Conservation (phyloP, 768 basidiomycete genomes). For the Dendrothele bispora region DNA sequence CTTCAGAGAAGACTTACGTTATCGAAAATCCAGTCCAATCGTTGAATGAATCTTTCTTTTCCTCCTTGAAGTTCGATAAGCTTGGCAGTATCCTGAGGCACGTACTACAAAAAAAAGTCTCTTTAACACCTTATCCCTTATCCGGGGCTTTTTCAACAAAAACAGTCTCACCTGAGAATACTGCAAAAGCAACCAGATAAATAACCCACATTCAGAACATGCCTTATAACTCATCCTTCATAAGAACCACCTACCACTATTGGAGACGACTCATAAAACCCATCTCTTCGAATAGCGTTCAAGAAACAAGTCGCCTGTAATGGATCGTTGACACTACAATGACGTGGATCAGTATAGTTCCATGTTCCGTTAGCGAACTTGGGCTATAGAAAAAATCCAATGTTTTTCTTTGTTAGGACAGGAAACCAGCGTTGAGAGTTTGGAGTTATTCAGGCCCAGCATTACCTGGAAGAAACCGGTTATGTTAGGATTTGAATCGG, state of each 20-base stretch:
- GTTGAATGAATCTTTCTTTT: slow-evolving; percentile 46
- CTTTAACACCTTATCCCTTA: not conserved
- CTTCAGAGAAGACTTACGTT: slow-evolving; percentile 34
- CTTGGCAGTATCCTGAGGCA: slow-evolving; percentile 64
- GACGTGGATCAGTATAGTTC: slow-evolving; percentile 65
- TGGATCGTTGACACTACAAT: slow-evolving; percentile 66
- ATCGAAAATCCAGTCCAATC: slow-evolving; percentile 59
- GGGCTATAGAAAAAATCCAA: slow-evolving; percentile 43
- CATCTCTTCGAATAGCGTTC: not conserved
- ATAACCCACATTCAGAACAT: not conserved
- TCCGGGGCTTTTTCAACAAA: not conserved
- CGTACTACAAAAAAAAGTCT: slow-evolving; percentile 39
- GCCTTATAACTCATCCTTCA: not conserved
- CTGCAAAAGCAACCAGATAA: slow-evolving; percentile 24
- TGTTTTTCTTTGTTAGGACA: too few species aligned
- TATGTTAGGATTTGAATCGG: slow-evolving; percentile 43
- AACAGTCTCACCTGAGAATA: slow-evolving; percentile 51
- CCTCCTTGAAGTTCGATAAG: slow-evolving; percentile 65
- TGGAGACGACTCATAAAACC: slow-evolving; percentile 42
- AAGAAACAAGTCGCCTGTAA: slow-evolving; percentile 49
- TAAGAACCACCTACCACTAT: slow-evolving; percentile 43
- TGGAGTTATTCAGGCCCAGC: not conserved
- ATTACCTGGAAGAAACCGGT: slow-evolving; percentile 62
- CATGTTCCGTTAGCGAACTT: slow-evolving; percentile 56
- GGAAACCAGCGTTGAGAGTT: too few species aligned